Evolutionary conservation across 148 eudicot genomes (phyloP).

Genomic region (Polygonum maritimum): DNA sequence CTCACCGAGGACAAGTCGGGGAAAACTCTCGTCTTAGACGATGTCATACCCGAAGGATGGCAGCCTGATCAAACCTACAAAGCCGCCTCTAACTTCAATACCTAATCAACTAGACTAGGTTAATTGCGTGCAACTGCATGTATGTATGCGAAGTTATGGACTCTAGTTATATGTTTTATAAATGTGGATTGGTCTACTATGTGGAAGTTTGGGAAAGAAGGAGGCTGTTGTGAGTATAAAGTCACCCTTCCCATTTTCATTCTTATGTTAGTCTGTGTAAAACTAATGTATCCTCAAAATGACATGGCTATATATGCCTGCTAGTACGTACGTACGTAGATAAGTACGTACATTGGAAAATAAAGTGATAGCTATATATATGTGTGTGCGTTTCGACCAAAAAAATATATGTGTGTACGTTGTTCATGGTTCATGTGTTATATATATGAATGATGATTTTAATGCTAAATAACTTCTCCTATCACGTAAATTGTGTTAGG

Average conservation of each 20-base stretch:
- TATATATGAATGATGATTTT: too few relatives aligned
- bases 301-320: neutral
- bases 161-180: neutral
- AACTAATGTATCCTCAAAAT: neutral
- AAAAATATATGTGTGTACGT: neutral
- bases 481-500: too few relatives aligned
- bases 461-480: too few relatives aligned
- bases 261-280: neutral
- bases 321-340: neutral
- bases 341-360: too few relatives aligned
- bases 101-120: neutral
- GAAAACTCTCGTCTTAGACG: constrained; percentile 22
- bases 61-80: constrained; percentile 43
- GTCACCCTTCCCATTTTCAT: constrained; percentile 2
- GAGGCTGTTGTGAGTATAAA: neutral
- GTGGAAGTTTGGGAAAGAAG: neutral
- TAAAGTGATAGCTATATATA: neutral
- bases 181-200: neutral
- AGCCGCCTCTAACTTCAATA: constrained; percentile 43
- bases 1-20: constrained; percentile 27
- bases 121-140: neutral
- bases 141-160: neutral
- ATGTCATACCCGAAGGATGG: constrained; percentile 52
- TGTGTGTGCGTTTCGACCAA: too few relatives aligned
- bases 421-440: too few relatives aligned